Base-by-base conservation (phyloP, 306 rosid genomes). In the Prunus padus region DNA sequence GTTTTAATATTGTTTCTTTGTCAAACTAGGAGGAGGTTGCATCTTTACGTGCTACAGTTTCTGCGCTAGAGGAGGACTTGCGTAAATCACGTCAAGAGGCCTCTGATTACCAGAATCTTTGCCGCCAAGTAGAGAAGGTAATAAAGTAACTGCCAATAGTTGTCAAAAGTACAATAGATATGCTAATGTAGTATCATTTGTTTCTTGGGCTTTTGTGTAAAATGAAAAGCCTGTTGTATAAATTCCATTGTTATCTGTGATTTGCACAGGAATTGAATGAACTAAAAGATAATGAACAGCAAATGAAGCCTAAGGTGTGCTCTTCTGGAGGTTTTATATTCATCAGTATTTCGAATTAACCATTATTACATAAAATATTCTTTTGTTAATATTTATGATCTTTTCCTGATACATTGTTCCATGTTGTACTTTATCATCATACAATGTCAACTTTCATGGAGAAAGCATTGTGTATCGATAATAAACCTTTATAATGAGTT, bases 221-320 rank as follows among this genome's bases (percentile, higher is more conserved):
- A 46, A 44, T 77, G 37, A 19, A 40, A 8, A 45, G 23, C 19
- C 65, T 74, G 55, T 69, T 49, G 44, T 68, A 51, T 68, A 40
- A 49, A 70, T 73, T 77, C 62, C 80, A 52, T 80, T 76, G 3
- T 60, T 75, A 60, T 33, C 75, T 77, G 26, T 83, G 85, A 67
- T 44, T 78, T 73, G 14, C 71, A 84, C 90, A 92, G 99, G 99
- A 96, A 69, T 69, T 96, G 77, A 88, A 88, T 86, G 99, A 96
- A 55, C 73, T 88, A 70, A 92, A 82, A 78, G 98, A 92, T 66
- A 81, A 83, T n/a, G 99, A 96, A 81, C 97, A 87, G 47, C 85
- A 87, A 83, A 85, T 92, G 91, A 92, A 92, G 74, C 97, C 98
- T 13, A 96, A 90, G 99, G 99, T 92, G 37, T 72, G 85, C 54